Conservation (phyloP, 345 rosid species). For the Leavenworthia alabamica region DNA sequence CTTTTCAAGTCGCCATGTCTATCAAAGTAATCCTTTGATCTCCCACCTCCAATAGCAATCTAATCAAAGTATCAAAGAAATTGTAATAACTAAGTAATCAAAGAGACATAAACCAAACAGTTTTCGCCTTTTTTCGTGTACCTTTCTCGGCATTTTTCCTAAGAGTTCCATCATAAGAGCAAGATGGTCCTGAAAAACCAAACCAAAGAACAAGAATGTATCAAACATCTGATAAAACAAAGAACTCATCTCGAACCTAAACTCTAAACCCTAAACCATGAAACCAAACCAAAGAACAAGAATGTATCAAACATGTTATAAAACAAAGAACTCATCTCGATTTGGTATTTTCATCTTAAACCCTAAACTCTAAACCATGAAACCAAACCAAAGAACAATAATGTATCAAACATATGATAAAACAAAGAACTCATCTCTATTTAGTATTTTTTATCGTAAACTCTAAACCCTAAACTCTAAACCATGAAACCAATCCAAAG, state of each 20-base stretch:
- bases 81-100: neutral
- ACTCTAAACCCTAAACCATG: too few relatives aligned
- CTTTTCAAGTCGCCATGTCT: slow-evolving; percentile 96
- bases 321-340: too few relatives aligned
- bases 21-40: slow-evolving; percentile 83
- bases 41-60: slow-evolving; percentile 84
- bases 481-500: slow-evolving; percentile 27
- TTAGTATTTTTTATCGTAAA: too few relatives aligned
- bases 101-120: neutral
- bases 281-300: too few relatives aligned
- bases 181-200: slow-evolving; percentile 79
- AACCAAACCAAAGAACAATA: too few relatives aligned
- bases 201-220: slow-evolving; percentile 3
- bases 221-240: neutral
- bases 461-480: too few relatives aligned
- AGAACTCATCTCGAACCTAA: too few relatives aligned
- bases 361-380: too few relatives aligned
- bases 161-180: slow-evolving; percentile 96
- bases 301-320: too few relatives aligned
- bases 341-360: too few relatives aligned
- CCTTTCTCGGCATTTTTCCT: slow-evolving; percentile 95
- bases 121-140: slow-evolving; percentile 22
- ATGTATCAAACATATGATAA: too few relatives aligned
- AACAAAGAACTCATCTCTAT: too few relatives aligned
- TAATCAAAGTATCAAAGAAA: slow-evolving; percentile 29